Evolutionary conservation across 805 yeast genomes (phyloP), one percentile per base, ranked within the genome.

Genomic region (Saccharomyces cerevisiae): DNA sequence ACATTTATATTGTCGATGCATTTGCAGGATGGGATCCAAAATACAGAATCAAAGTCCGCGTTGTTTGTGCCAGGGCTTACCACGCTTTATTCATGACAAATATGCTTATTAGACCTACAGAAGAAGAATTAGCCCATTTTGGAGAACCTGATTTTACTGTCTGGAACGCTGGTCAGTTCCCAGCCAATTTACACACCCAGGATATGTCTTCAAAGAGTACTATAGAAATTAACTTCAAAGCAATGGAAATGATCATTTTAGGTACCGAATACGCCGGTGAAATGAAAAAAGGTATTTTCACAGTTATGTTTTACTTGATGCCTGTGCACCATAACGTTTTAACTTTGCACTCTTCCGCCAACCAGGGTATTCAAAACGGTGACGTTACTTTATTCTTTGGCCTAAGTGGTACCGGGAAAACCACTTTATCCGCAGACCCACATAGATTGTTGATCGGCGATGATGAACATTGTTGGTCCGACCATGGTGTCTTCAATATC

Each of bases 181-280:
- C 97, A 49, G 99, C 99, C 51, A 92, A 92, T 75, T 84, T 88
- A 56, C 89, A 84, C 80, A 92, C 99, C 56, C 85, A 88, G 71
- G 97, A 97, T 70, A 92, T 92, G 99, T 88, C 97, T 55, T 91
- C 97, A 36, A 76, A 91, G 59, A 90, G 98, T 49, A 87, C 97
- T 51, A 96, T 92, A 60, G 97, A 90, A 76, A 90, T 92, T 70
- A 92, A 92, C 77, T 92, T 92, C 81, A 87, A 90, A 77, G 89
- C 82, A 63, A 91, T 91, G 97, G 99, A 94, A 78, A 92, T 94
- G 99, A 90, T 92, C 60, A 94, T 92, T 68, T 80, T 94, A 65
- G 99, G 99, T 75, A 92, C 98, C 48, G 99, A 92, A 79, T 92
- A 92, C 70, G 99, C 99, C 53, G 99, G 99, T 68, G 99, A 92